phyloP scores from a whole-genome alignment of 768 basidiomycete genomes.

The Dentipellis sp. region DNA sequence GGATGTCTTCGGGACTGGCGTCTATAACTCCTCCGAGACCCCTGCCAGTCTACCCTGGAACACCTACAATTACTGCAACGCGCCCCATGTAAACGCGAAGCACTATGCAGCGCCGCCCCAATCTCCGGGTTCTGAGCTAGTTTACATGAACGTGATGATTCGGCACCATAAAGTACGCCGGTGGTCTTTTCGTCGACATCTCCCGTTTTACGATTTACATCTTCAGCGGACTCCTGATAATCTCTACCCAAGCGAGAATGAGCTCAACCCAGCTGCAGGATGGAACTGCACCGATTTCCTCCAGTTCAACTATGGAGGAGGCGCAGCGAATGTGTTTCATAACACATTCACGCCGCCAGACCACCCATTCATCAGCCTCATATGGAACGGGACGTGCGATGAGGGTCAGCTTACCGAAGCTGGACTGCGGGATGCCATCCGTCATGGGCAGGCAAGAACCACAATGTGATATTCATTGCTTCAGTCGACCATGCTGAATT shows the following conservation, averaged over 20 bases:
- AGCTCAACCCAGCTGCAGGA: constrained; percentile 26
- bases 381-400: constrained; percentile 43
- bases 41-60: constrained; percentile 34
- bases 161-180: constrained; percentile 37
- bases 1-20: constrained; percentile 19
- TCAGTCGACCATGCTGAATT: neutral
- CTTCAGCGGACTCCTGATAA: constrained; percentile 40
- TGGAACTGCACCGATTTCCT: constrained; percentile 34
- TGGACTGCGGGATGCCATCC: constrained; percentile 33
- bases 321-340: constrained; percentile 30
- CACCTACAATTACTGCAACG: constrained; percentile 47
- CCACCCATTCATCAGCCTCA: constrained; percentile 34
- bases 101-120: constrained; percentile 27
- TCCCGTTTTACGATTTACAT: neutral
- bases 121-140: constrained; percentile 23
- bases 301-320: constrained; percentile 30
- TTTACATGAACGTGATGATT: constrained; percentile 33
- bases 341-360: constrained; percentile 26
- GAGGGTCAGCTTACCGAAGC: constrained; percentile 35
- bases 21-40: constrained; percentile 37
- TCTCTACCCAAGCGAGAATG: constrained; percentile 33
- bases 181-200: neutral
- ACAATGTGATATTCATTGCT: constrained; percentile 4
- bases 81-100: constrained; percentile 32
- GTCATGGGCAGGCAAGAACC: constrained; percentile 29